Evolutionary conservation across 257 asterid species (phyloP).

Genomic region (Rauvolfia tetraphylla): DNA sequence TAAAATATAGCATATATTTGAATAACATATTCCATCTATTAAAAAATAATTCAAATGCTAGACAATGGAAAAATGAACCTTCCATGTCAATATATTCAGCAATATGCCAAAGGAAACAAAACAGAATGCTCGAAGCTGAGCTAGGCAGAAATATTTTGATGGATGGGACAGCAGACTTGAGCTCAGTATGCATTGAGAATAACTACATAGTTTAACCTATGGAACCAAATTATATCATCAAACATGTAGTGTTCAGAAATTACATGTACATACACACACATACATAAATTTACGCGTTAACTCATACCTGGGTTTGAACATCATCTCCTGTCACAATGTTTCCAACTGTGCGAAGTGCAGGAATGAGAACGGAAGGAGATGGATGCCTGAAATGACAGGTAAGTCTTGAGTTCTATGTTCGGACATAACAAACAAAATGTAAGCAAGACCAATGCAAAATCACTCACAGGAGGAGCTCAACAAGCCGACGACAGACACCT

Average conservation of each 20-base stretch:
- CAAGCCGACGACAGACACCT: conserved; percentile 78
- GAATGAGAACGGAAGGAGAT: conserved; percentile 87
- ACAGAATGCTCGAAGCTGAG: background rate
- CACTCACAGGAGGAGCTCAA: conserved; percentile 83
- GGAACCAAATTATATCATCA: background rate
- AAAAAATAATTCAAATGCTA: background rate
- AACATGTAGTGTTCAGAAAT: background rate
- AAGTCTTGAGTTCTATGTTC: background rate
- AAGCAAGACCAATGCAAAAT: background rate
- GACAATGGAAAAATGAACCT: background rate
- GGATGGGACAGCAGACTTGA: conserved; percentile 6
- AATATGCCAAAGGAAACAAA: background rate
- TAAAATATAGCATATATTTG: background rate
- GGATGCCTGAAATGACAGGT: conserved; percentile 60
- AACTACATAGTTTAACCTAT: background rate
- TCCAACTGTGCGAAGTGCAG: conserved; percentile 93
- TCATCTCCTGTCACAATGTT: conserved; percentile 96
- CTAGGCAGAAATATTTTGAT: background rate
- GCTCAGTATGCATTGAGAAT: conserved; percentile 4
- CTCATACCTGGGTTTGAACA: conserved; percentile 72
- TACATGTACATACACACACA: no score
- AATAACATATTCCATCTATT: background rate
- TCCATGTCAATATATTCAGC: background rate
- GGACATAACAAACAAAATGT: background rate
- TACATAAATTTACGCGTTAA: background rate